A percentile compares a stretch with the other conserved stretches of the same genome.
These are phyloP conservation scores for Penicillium rolfsii DNA, from an alignment of 2,329 filamentous ascomycete genomes.

Conservation along the genomic window DNA sequence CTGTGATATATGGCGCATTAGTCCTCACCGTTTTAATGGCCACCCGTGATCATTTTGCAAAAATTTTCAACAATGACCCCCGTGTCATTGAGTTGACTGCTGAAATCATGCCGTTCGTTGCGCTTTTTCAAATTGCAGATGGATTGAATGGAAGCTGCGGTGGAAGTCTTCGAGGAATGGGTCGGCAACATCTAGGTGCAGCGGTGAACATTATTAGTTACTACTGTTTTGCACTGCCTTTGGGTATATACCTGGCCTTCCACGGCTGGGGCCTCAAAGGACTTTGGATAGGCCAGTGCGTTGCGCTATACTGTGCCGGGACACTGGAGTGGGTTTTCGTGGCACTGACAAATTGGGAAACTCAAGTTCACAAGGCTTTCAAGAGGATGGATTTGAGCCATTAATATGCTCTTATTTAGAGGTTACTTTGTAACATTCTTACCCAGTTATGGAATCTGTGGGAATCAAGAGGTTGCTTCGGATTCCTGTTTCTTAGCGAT, in stretches of 20 bases:
- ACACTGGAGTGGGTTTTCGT: constrained; percentile 79
- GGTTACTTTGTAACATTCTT: not conserved
- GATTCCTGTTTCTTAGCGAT: no score
- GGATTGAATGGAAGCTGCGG: constrained; percentile 85
- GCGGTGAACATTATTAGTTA: constrained; percentile 81
- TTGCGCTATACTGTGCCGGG: constrained; percentile 79
- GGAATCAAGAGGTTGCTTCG: not conserved
- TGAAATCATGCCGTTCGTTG: constrained; percentile 82
- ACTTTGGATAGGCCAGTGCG: constrained; percentile 81
- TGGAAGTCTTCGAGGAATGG: constrained; percentile 80
- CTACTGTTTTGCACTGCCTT: constrained; percentile 77
- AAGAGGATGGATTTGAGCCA: constrained; percentile 64
- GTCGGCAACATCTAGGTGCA: constrained; percentile 81
- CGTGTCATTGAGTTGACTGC: constrained; percentile 73
- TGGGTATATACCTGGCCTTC: constrained; percentile 84
- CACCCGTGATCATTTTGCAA: constrained; percentile 72
- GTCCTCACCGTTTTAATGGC: constrained; percentile 72
- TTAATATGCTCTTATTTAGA: constrained; percentile 6
- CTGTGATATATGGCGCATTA: constrained; percentile 67
- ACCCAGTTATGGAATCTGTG: not conserved
- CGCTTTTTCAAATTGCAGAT: constrained; percentile 87
- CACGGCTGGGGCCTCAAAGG: constrained; percentile 81
- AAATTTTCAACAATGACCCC: constrained; percentile 78
- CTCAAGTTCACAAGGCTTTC: constrained; percentile 72
- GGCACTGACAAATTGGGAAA: constrained; percentile 68